Base-by-base conservation (phyloP, 176 grass and related monocot genomes). In the Lolium multiflorum region DNA sequence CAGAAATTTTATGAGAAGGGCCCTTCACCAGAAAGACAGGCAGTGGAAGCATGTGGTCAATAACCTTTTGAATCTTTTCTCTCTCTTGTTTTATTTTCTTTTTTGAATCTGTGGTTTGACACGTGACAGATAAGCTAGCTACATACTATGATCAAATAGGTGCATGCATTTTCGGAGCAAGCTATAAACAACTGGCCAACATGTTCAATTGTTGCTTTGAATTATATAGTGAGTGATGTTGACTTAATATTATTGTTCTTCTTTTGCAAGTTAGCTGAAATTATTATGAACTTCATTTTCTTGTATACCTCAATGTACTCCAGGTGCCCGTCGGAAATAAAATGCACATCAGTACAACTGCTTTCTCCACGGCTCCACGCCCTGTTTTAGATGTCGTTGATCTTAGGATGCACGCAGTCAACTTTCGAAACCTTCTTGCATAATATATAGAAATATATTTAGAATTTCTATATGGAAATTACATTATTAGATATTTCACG, bases 91-190 rank as follows among this genome's bases (percentile, higher is more conserved):
- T 20, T 17, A 31, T 17, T 4, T 24, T 74, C 76, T 22, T 17
- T 14, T 80, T 81, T 43, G 38, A 71, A 82, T 70, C 9, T 77
- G 24, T 49, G 83, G 83, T 70, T 59, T 70, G 26, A 60, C 78
- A 68, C 61, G 79, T 90, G 51, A 61, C 61, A 71, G 70, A 57
- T 89, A 89, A 67, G 77, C 83, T 77, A 49, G 48, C 80, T 79
- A 62, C 74, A 47, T 7, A 17, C 39, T 48, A 50, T 58, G 24
- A 59, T 74, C 25, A 66, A 72, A 41, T 79, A 79, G 7, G 52
- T 20, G 5, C 52, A 37, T 85, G 82, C 49, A 89, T 74, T 65
- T 76, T 81, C n/a, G 35, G 82, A 55, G 57, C 43, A 84, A 65
- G 46, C 65, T 72, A 72, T 31, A 73, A 85, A 26, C 74, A 25